A percentile compares a stretch with the other conserved stretches of the same genome.
Evolutionary conservation across 345 rosid genomes (phyloP).

Genomic region (Eucalyptus victrix): DNA sequence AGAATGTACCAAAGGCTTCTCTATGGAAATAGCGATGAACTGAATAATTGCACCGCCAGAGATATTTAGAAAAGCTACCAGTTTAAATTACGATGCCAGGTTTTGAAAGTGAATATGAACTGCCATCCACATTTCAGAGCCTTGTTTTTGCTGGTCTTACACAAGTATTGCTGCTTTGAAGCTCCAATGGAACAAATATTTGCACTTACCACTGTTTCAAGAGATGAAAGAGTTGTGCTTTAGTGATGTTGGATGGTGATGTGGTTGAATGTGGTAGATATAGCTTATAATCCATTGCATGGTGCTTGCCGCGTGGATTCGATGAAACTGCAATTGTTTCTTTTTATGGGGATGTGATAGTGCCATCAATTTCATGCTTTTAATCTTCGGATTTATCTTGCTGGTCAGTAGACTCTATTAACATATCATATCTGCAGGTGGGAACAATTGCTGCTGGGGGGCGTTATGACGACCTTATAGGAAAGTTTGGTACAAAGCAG

Average conservation of each 20-base stretch:
- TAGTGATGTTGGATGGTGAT: background rate
- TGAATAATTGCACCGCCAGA: background rate
- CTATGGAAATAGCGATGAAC: background rate
- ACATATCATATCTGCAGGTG: slow-evolving; percentile 37
- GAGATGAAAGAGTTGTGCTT: background rate
- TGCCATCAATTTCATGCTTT: background rate
- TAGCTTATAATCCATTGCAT: background rate
- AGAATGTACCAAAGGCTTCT: background rate
- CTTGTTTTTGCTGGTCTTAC: background rate
- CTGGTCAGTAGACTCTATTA: background rate
- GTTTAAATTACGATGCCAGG: background rate
- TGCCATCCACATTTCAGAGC: background rate
- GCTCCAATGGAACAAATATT: background rate
- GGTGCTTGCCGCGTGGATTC: background rate
- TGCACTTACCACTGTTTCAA: background rate
- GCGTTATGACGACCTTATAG: slow-evolving; percentile 81
- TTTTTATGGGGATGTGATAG: background rate
- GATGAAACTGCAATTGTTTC: background rate
- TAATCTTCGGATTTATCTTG: background rate
- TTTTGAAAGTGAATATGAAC: background rate
- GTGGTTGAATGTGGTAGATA: background rate
- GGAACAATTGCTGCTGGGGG: slow-evolving; percentile 97
- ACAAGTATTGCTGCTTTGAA: background rate
- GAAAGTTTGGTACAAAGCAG: slow-evolving; percentile 75
- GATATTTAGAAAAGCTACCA: background rate